Conservation (phyloP, 805 yeast species). For the Metschnikowia drakensbergensis region DNA sequence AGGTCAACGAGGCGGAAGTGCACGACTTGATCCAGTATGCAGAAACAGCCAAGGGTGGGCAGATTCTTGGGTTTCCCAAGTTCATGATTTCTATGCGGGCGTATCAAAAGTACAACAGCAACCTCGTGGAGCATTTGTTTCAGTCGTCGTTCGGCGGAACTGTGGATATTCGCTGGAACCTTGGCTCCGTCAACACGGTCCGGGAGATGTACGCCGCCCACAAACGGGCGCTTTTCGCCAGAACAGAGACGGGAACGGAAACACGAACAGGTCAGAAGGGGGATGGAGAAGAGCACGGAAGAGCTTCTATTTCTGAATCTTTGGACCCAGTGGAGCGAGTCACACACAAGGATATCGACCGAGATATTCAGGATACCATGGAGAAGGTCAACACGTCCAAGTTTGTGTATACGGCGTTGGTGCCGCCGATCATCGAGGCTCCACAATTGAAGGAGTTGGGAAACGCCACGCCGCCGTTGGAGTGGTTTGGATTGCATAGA, state of each 20-base stretch:
- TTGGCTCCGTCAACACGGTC: conserved; percentile 86
- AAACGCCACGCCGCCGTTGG: conserved; percentile 95
- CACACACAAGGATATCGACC: conserved; percentile 25
- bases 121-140: conserved; percentile 62
- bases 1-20: conserved; percentile 43
- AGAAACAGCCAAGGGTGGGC: conserved; percentile 67
- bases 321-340: neutral
- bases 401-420: conserved; percentile 59
- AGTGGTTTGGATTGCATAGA: conserved; percentile 95
- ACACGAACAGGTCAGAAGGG: conserved; percentile 9
- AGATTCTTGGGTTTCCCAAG: conserved; percentile 75
- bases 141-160: conserved; percentile 80
- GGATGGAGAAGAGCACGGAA: neutral
- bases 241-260: conserved; percentile 29
- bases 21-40: conserved; percentile 56
- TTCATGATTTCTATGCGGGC: conserved; percentile 73
- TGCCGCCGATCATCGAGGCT: conserved; percentile 78
- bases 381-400: conserved; percentile 35
- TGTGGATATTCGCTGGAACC: conserved; percentile 89
- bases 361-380: conserved; percentile 36
- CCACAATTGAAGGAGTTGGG: conserved; percentile 91
- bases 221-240: conserved; percentile 62
- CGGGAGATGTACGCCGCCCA: conserved; percentile 92
- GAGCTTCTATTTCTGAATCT: too few species aligned
- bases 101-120: conserved; percentile 51